Evolutionary conservation across 2,329 filamentous ascomycete species (phyloP).

Genomic region (Fusarium proliferatum): DNA sequence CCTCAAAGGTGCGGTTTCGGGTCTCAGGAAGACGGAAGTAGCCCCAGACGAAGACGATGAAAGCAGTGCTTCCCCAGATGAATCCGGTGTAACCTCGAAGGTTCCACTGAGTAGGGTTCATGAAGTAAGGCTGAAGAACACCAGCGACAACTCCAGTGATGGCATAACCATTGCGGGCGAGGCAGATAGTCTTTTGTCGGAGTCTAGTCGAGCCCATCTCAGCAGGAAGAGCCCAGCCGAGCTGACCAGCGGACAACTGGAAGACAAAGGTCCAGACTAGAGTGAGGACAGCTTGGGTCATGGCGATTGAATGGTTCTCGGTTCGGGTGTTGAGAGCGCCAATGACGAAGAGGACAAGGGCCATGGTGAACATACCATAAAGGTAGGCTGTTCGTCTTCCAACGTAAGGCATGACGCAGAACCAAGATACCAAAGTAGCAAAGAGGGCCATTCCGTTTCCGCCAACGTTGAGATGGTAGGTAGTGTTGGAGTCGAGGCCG

Average conservation of each 20-base stretch:
- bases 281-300: conserved; percentile 51
- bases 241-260: conserved; percentile 53
- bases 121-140: conserved; percentile 49
- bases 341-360: conserved; percentile 53
- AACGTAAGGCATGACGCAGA: conserved; percentile 53
- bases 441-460: conserved; percentile 54
- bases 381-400: conserved; percentile 59
- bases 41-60: conserved; percentile 49
- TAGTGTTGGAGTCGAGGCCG: conserved; percentile 46
- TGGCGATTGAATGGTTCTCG: conserved; percentile 42
- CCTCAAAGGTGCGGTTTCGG: conserved; percentile 61
- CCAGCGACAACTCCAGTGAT: conserved; percentile 37
- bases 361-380: conserved; percentile 56
- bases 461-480: conserved; percentile 53
- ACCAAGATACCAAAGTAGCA: conserved; percentile 59
- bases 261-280: conserved; percentile 50
- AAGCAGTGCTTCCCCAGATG: conserved; percentile 43
- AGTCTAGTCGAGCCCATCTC: conserved; percentile 48
- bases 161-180: conserved; percentile 46
- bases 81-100: conserved; percentile 56
- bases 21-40: conserved; percentile 64
- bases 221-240: conserved; percentile 50
- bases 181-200: conserved; percentile 49
- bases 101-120: conserved; percentile 54
- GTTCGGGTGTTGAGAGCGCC: conserved; percentile 53